A percentile compares a stretch with the other conserved stretches of the same genome.
Evolutionary conservation across 2,329 filamentous ascomycete species (phyloP).

Genomic region (Trichoderma arundinaceum): DNA sequence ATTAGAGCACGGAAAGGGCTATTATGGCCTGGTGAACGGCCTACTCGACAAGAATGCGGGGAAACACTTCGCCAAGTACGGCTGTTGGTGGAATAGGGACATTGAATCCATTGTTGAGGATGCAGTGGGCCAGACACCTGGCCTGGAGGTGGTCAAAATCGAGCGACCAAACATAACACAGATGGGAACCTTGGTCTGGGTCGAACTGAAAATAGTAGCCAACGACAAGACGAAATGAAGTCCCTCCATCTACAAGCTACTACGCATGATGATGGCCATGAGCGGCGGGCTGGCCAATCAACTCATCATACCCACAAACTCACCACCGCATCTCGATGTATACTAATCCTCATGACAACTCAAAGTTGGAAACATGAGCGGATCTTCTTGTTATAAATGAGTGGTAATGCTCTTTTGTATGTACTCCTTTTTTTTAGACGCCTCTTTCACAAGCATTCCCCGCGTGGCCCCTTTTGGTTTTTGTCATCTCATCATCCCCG

Average conservation of each 20-base stretch:
- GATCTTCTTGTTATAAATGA: conserved; percentile 28
- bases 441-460: conserved; percentile 20
- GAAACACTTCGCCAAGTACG: conserved; percentile 63
- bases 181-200: conserved; percentile 62
- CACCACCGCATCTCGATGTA: not conserved
- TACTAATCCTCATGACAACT: not conserved
- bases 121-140: conserved; percentile 55
- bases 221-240: conserved; percentile 31
- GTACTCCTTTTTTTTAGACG: conserved; percentile 14
- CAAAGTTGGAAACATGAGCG: not conserved
- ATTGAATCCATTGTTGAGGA: conserved; percentile 60
- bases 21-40: conserved; percentile 60
- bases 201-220: conserved; percentile 58
- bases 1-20: conserved; percentile 66
- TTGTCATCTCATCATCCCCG: conserved; percentile 35
- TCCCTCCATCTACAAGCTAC: not conserved
- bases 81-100: conserved; percentile 73
- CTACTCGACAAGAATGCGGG: conserved; percentile 61
- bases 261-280: not conserved
- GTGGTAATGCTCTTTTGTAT: conserved; percentile 33
- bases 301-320: not conserved
- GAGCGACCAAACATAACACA: conserved; percentile 59
- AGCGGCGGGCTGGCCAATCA: not conserved
- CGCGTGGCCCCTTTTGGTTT: conserved; percentile 12
- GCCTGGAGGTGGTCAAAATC: conserved; percentile 62